Base-by-base conservation (phyloP, 306 rosid genomes). In the Cicer bijugum region DNA sequence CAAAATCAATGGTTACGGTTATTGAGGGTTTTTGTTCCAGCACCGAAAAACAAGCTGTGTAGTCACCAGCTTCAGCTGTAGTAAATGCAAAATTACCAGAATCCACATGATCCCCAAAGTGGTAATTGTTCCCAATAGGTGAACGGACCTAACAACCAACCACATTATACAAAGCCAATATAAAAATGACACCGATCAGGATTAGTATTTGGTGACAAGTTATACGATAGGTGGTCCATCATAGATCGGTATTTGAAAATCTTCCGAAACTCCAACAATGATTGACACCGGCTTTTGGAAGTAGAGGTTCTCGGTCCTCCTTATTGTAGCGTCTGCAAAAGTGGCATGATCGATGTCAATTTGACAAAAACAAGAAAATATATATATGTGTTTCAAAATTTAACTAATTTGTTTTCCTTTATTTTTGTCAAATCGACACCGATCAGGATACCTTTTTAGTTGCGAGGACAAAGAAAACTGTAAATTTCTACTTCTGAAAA, bases 1-100 rank as follows among this genome's bases (percentile, higher is more conserved):
- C 97, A 48, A 93, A 88, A 23, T 93, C 96, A 53, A 91, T 9
- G 0, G 77, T 60, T 50, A 86, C 75, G 2, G 69, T 70, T 8
- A 39, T 1, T 6, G 67, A 40, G 12, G 89, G 89, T 59, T 66
- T 75, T 61, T 74, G 89, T 28, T 84, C 87, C 0, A 67, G 40
- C 15, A 82, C 79, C 76, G 82, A 86, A 80, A 93, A 93, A 83
- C 97, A 93, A 71, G 92, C 78, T 0, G 72, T 80, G 77, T 93
- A 85, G 61, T 89, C 97, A 37, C 98, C 98, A 15, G 82, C 45
- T 82, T 91, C 98, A 23, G 84, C 78, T 37, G 92, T 89, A 62
- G 89, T 86, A 77, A 91, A 91, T 6, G 92, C 88, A 70, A 93
- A 93, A 50, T 83, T 69, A 33, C 98, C 98, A 2, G 88, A 82